Evolutionary conservation across 805 yeast genomes (phyloP).

Genomic region (Candida succiphila): DNA sequence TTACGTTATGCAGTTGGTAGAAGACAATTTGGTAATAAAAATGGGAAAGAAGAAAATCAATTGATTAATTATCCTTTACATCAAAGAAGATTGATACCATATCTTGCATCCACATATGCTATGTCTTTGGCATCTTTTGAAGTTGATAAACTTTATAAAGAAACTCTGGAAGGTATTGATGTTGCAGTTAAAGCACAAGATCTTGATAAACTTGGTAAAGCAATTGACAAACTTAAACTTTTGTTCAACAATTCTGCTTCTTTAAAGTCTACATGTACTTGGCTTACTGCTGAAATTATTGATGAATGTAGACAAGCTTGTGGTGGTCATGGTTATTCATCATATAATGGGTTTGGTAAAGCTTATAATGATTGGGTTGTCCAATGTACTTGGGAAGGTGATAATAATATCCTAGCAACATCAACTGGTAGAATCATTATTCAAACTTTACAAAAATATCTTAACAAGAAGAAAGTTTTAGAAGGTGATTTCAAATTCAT

Average conservation of each 20-base stretch:
- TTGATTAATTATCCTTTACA: slow-evolving; percentile 82
- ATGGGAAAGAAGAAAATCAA: slow-evolving; percentile 50
- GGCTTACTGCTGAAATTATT: slow-evolving; percentile 72
- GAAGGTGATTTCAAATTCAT: slow-evolving; percentile 35
- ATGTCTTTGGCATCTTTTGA: slow-evolving; percentile 62
- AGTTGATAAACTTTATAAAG: slow-evolving; percentile 41
- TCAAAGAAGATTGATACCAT: slow-evolving; percentile 82
- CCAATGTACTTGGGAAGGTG: slow-evolving; percentile 98
- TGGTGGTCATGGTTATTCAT: slow-evolving; percentile 94
- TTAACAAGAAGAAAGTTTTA: slow-evolving; percentile 28
- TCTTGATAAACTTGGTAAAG: slow-evolving; percentile 30
- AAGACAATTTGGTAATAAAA: slow-evolving; percentile 61
- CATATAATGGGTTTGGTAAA: slow-evolving; percentile 86
- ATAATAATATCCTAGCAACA: slow-evolving; percentile 77
- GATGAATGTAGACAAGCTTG: slow-evolving; percentile 90
- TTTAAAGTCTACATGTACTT: slow-evolving; percentile 80
- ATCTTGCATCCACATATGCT: slow-evolving; percentile 68
- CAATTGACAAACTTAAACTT: slow-evolving; percentile 60
- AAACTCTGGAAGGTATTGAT: slow-evolving; percentile 44
- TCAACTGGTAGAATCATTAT: slow-evolving; percentile 74
- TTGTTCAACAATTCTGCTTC: slow-evolving; percentile 81
- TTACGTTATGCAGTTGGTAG: slow-evolving; percentile 83
- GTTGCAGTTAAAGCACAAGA: slow-evolving; percentile 37
- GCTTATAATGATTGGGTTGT: slow-evolving; percentile 93
- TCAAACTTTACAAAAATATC: slow-evolving; percentile 30